These are phyloP conservation scores for Solanum pinnatisectum DNA, from an alignment of 257 asterid genomes.

Conservation along the genomic window DNA sequence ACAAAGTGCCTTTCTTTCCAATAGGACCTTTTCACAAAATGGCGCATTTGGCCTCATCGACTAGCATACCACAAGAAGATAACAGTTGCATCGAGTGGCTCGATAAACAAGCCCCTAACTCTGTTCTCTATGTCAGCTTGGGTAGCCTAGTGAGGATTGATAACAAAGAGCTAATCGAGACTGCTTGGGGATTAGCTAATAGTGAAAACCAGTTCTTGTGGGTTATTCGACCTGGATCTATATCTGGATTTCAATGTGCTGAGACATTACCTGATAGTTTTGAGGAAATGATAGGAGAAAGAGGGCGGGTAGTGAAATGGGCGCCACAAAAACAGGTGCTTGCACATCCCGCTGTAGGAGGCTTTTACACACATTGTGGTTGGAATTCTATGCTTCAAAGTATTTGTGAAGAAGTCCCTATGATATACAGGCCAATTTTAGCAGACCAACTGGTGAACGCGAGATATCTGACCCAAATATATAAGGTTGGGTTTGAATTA, in stretches of 20 bases:
- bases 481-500: too few relatives aligned
- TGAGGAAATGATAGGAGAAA: neutral
- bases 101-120: neutral
- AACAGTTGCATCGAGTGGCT: neutral
- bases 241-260: neutral
- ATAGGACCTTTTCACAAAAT: conserved; percentile 61
- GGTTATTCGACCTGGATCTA: conserved; percentile 20
- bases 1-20: conserved; percentile 22
- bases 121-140: neutral
- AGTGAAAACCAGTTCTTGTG: conserved; percentile 29
- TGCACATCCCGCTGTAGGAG: too few relatives aligned
- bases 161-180: conserved; percentile 6
- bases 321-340: too few relatives aligned
- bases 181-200: conserved; percentile 33
- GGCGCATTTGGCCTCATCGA: neutral
- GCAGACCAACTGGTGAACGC: conserved; percentile 27
- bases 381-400: too few relatives aligned
- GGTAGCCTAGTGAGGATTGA: conserved; percentile 29
- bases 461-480: too few relatives aligned
- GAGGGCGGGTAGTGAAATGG: too few relatives aligned
- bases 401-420: too few relatives aligned
- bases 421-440: neutral
- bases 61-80: conserved; percentile 26
- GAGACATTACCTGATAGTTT: neutral
- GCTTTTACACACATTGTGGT: too few relatives aligned